Evolutionary conservation across 192 early-diverging fungal species (phyloP), one percentile per base, ranked within the genome.

Genomic region (Coemansia sp.): DNA sequence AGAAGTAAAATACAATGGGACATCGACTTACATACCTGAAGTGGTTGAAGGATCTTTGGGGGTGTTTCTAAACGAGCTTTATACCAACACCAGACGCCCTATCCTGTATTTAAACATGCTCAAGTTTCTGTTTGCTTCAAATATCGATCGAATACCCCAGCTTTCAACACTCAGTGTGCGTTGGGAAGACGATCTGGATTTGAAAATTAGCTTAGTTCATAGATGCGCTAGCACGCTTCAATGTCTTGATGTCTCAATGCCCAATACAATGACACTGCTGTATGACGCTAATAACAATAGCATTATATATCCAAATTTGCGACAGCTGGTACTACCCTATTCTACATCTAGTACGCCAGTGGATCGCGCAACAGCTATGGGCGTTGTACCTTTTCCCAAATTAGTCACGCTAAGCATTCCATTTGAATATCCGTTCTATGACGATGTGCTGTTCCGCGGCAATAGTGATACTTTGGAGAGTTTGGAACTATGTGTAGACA

Each of bases 371-470:
- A 5, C 4, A 40, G 17, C 34, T 21, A 7, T 19, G 24, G 33
- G 34, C 37, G 17, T 27, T 19, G 65, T 21, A 21, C 65, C 54
- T 24, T 59, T 67, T 67, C 65, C 65, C 17, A 57, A 33, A 1
- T 40, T 67, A 16, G 2, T 13, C 7, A 36, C 29, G n/a, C 40
- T 67, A 16, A n/a, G 17, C 19, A 7, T 54, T 4, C 34, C 51
- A 8, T 31, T 44, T 19, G 34, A 42, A 34, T 67, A 67, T 40
- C 65, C 65, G 19, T 67, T 67, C 31, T 36, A 36, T 42, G 34
- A 42, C 50, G 65, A 67, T 31, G 54, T 57, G 37, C 53, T 67
- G 50, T 45, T 67, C 13, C 65, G 21, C 1, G 65, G 65, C n/a
- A 67, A 67, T 51, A 57, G 37, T 14, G 13, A 39, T 0, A 44